These are phyloP conservation scores for Mortierella sp. DNA, from an alignment of 371 early-diverging fungal species.

Conservation along the genomic window DNA sequence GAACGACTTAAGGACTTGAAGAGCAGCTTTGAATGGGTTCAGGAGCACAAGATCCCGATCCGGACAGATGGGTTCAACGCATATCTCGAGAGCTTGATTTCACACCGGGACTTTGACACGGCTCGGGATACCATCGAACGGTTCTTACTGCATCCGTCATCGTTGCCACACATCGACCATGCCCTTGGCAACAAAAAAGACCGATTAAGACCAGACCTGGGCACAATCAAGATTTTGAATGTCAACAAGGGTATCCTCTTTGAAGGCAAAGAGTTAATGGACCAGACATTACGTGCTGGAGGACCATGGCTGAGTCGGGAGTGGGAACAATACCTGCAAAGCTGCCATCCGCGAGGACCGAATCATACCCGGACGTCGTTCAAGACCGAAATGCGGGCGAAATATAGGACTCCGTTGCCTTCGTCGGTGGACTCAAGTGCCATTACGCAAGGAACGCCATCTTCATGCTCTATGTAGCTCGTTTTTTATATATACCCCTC, in stretches of 20 bases:
- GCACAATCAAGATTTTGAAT: constrained; percentile 4
- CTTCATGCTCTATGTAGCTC: too few relatives aligned
- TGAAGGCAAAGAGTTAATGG: neutral
- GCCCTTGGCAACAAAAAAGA: neutral
- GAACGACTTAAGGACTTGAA: constrained; percentile 21
- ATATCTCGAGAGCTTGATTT: constrained; percentile 26
- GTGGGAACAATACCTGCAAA: neutral
- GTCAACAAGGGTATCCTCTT: neutral
- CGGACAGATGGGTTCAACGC: constrained; percentile 26
- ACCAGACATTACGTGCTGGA: neutral
- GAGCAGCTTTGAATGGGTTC: constrained; percentile 30
- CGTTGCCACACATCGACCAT: neutral
- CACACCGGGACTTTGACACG: constrained; percentile 18
- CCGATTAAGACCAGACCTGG: constrained; percentile 4
- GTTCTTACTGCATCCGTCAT: neutral
- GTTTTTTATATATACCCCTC: too few relatives aligned
- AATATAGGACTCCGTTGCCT: neutral
- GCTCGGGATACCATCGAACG: neutral
- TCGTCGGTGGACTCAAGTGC: too few relatives aligned
- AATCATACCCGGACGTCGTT: too few relatives aligned
- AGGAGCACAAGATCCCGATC: constrained; percentile 31
- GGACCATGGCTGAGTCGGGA: neutral
- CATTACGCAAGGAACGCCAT: too few relatives aligned
- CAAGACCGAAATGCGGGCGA: neutral
- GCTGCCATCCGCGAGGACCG: neutral